These are phyloP conservation scores for Ophiosphaerella narmari DNA, from an alignment of 2,329 filamentous ascomycete genomes.

Conservation along the genomic window DNA sequence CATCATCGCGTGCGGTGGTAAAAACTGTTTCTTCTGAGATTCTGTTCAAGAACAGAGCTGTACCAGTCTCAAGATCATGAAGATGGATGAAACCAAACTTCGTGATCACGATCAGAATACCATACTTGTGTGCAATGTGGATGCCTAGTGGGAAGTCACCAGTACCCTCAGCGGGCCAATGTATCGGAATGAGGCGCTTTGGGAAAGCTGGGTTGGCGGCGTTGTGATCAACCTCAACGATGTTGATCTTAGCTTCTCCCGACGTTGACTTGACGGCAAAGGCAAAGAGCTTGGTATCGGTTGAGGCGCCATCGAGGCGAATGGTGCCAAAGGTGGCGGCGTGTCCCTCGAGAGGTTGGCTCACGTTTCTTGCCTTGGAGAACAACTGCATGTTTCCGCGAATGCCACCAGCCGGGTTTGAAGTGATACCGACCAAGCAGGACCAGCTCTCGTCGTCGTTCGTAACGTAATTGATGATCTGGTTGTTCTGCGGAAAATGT, in stretches of 20 bases:
- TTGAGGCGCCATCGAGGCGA: slow-evolving; percentile 82
- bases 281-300: slow-evolving; percentile 94
- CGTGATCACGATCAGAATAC: slow-evolving; percentile 94
- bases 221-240: slow-evolving; percentile 95
- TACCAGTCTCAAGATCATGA: slow-evolving; percentile 94
- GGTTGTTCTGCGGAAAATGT: slow-evolving; percentile 69
- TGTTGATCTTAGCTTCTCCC: slow-evolving; percentile 86
- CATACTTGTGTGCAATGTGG: slow-evolving; percentile 96
- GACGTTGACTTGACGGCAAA: slow-evolving; percentile 90
- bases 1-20: slow-evolving; percentile 82
- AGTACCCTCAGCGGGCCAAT: slow-evolving; percentile 92
- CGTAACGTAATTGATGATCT: slow-evolving; percentile 99
- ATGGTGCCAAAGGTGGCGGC: slow-evolving; percentile 92
- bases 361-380: slow-evolving; percentile 93
- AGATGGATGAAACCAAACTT: slow-evolving; percentile 99
- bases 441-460: slow-evolving; percentile 98
- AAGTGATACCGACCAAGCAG: slow-evolving; percentile 94
- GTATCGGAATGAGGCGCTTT: slow-evolving; percentile 97
- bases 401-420: slow-evolving; percentile 88
- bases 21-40: slow-evolving; percentile 99
- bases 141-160: slow-evolving; percentile 98
- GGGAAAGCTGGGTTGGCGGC: slow-evolving; percentile 85
- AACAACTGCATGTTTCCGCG: slow-evolving; percentile 97
- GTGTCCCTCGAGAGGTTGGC: slow-evolving; percentile 96
- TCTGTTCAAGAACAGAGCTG: slow-evolving; percentile 98